A percentile compares a stretch with the other conserved stretches of the same genome.
Conservation (phyloP, 768 basidiomycete genomes). For the Suillus weaverae region DNA sequence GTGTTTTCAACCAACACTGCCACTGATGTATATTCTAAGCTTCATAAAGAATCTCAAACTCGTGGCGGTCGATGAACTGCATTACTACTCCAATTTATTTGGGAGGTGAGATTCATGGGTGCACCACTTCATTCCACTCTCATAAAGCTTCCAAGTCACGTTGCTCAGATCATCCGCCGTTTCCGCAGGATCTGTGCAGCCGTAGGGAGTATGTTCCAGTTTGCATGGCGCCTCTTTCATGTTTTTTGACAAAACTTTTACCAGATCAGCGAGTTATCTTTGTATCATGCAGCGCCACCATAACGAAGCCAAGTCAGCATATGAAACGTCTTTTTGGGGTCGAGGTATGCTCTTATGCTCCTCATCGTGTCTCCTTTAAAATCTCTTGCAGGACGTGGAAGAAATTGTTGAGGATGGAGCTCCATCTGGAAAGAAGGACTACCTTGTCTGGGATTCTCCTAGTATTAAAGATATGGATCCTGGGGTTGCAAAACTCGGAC, state of each 20-base stretch:
- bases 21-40: constrained; percentile 35
- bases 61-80: constrained; percentile 82
- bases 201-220: constrained; percentile 61
- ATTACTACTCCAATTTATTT: constrained; percentile 80
- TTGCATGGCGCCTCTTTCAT: not conserved
- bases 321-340: constrained; percentile 80
- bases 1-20: not conserved
- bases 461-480: constrained; percentile 43
- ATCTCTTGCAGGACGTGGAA: constrained; percentile 47
- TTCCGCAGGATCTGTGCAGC: constrained; percentile 74
- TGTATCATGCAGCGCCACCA: constrained; percentile 88
- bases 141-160: constrained; percentile 52
- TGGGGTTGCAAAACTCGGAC: constrained; percentile 52
- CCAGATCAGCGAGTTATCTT: constrained; percentile 56
- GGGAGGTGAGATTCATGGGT: constrained; percentile 57
- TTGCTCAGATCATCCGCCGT: constrained; percentile 75
- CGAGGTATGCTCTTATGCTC: constrained; percentile 28
- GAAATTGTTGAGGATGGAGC: constrained; percentile 80
- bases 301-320: constrained; percentile 70
- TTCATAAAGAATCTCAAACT: constrained; percentile 77
- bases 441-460: constrained; percentile 75
- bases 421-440: constrained; percentile 78
- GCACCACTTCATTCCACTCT: not conserved
- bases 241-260: not conserved
- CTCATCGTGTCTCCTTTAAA: not conserved